Evolutionary conservation across 129 eudicot species (phyloP).

Genomic region (sunflower (Helianthus annuus)): DNA sequence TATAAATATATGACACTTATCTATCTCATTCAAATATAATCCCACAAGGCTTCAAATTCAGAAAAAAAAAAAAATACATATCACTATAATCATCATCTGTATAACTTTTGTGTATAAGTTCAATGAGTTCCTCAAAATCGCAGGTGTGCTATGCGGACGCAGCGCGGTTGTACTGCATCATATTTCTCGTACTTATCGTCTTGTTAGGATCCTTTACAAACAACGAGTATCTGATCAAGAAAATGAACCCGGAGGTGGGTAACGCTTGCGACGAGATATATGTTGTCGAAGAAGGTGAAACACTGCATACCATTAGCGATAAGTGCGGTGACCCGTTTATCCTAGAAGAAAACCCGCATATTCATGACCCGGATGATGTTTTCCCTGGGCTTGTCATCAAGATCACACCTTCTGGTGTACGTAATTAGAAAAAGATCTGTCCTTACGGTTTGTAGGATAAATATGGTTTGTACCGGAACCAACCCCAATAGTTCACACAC

Average conservation of each 20-base stretch:
- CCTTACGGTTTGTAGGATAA: too few relatives aligned
- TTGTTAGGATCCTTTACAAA: conserved; percentile 32
- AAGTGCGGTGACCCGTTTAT: conserved; percentile 31
- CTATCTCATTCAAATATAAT: conserved; percentile 1
- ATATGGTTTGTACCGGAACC: too few relatives aligned
- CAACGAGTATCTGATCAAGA: conserved; percentile 21
- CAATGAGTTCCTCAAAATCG: conserved; percentile 31
- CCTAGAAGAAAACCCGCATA: conserved; percentile 27
- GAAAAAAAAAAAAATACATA: neutral
- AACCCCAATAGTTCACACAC: neutral
- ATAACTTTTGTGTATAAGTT: conserved; percentile 2
- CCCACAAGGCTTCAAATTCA: neutral
- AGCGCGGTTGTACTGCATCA: conserved; percentile 39
- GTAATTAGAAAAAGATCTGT: neutral
- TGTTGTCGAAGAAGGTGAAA: conserved; percentile 27
- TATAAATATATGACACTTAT: conserved; percentile 8
- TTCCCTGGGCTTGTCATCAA: conserved; percentile 31
- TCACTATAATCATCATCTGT: neutral
- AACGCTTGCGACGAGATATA: conserved; percentile 59
- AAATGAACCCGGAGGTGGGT: conserved; percentile 2
- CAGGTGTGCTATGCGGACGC: conserved; percentile 21
- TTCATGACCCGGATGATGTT: conserved; percentile 30
- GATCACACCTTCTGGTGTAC: conserved; percentile 20
- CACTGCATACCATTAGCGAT: conserved; percentile 23
- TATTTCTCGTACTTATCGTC: conserved; percentile 36